phyloP scores from a whole-genome alignment of 2,329 filamentous ascomycete genomes.

The Colletotrichum nymphaeae region DNA sequence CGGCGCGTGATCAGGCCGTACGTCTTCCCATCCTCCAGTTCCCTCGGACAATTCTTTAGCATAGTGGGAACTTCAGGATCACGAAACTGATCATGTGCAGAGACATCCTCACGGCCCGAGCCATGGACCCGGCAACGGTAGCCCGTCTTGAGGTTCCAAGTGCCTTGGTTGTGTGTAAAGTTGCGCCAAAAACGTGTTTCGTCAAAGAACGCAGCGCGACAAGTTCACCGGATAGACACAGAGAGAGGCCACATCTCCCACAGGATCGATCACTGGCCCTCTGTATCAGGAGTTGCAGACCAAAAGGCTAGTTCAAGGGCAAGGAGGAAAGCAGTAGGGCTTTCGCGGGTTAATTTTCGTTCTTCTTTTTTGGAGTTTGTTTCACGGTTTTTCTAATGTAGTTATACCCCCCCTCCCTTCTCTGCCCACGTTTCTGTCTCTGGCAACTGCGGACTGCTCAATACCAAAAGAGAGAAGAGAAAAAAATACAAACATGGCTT shows the following conservation, averaged over 20 bases:
- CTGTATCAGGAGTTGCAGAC: neutral
- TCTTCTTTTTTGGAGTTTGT: neutral
- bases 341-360: neutral
- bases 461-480: neutral
- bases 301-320: neutral
- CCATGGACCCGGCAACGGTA: slow-evolving; percentile 18
- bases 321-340: neutral
- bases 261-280: neutral
- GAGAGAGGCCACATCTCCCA: neutral
- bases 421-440: neutral
- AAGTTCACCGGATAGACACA: too few species aligned
- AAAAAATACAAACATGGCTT: too few species aligned
- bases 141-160: neutral
- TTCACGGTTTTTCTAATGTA: neutral
- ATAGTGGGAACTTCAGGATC: too few species aligned
- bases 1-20: slow-evolving; percentile 49
- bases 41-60: too few species aligned
- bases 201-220: neutral
- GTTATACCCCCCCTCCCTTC: neutral
- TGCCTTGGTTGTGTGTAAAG: too few species aligned
- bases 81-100: slow-evolving; percentile 5
- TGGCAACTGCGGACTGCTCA: neutral
- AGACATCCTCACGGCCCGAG: slow-evolving; percentile 17
- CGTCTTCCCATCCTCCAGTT: slow-evolving; percentile 20
- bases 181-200: too few species aligned